Evolutionary conservation across 164 flowering plant species (phyloP).

Genomic region (Taxillus chinensis): DNA sequence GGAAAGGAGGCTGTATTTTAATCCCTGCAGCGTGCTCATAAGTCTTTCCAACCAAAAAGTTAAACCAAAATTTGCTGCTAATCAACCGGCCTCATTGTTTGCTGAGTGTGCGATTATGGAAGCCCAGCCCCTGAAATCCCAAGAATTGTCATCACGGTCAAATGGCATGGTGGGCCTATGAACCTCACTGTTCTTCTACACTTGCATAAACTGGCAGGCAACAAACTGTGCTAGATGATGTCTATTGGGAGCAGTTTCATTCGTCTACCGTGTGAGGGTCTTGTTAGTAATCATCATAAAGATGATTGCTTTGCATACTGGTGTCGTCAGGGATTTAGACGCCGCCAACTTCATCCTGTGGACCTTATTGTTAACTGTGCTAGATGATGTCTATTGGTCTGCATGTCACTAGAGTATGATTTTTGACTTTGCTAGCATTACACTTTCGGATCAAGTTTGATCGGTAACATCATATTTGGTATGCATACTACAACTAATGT

Average conservation of each 20-base stretch:
- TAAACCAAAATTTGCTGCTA: slow-evolving; percentile 53
- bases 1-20: slow-evolving; percentile 71
- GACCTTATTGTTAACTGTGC: background rate
- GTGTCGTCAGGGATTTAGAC: slow-evolving; percentile 35
- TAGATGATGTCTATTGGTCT: background rate
- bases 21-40: slow-evolving; percentile 69
- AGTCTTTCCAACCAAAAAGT: slow-evolving; percentile 50
- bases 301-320: slow-evolving; percentile 86
- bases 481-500: no score
- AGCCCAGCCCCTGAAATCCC: slow-evolving; percentile 40
- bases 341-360: no score
- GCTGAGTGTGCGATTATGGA: slow-evolving; percentile 97
- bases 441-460: no score
- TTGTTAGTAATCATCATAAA: slow-evolving; percentile 73
- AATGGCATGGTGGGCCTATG: slow-evolving; percentile 5
- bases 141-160: slow-evolving; percentile 10
- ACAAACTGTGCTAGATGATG: slow-evolving; percentile 75
- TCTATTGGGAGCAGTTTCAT: slow-evolving; percentile 95
- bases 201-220: slow-evolving; percentile 76
- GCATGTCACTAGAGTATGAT: no score
- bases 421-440: no score
- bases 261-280: slow-evolving; percentile 91
- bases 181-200: slow-evolving; percentile 39
- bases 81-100: slow-evolving; percentile 82
- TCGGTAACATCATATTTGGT: no score